Evolutionary conservation across 1,284 basidiomycete species (phyloP), one percentile per base, ranked within the genome.

Genomic region (Leccinum fuscescens): DNA sequence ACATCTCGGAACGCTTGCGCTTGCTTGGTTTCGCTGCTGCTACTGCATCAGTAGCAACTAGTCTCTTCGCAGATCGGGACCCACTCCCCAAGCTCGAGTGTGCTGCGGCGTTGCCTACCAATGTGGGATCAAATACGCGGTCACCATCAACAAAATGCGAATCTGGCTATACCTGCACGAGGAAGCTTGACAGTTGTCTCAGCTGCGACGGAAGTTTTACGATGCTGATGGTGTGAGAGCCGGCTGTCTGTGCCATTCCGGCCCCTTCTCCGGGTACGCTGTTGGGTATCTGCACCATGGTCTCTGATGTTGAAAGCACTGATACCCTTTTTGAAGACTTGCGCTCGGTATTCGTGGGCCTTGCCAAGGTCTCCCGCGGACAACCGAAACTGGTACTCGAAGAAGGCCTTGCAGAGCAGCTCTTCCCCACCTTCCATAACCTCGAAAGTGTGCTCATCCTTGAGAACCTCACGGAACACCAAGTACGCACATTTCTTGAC

Each of bases 301-400:
- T 46, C 3, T 33, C 29, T 46, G 42, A 61, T 52, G 6, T 58
- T 58, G 51, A 72, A 35, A 44, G 37, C 37, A 5, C 12, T 4
- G 4, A 61, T 29, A 7, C 69, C 68, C 29, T 1, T 14, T 31
- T 46, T 59, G 42, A 9, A 0, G 15, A 73, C 0, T 0, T 6
- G 42, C 8, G 0, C 9, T 1, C 3, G 6, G 56, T 54, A 59
- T 20, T 35, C 3, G 6, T 4, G 3, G 17, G 51, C 59, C 7
- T 6, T 6, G 4, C 31, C 0, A 12, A 1, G 5, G 7, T 17
- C 20, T 4, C 48, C 50, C 46, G 3, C 11, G 27, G 27, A 15
- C 46, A 70, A 49, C 24, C 0, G 46, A n/a, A 9, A 3, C 52
- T 73, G 62, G 52, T 66, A 72, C 14, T 61, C 4, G 56, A 73